Evolutionary conservation across 1,139 yeast genomes (phyloP).

Genomic region (Scheffersomyces stambukii): DNA sequence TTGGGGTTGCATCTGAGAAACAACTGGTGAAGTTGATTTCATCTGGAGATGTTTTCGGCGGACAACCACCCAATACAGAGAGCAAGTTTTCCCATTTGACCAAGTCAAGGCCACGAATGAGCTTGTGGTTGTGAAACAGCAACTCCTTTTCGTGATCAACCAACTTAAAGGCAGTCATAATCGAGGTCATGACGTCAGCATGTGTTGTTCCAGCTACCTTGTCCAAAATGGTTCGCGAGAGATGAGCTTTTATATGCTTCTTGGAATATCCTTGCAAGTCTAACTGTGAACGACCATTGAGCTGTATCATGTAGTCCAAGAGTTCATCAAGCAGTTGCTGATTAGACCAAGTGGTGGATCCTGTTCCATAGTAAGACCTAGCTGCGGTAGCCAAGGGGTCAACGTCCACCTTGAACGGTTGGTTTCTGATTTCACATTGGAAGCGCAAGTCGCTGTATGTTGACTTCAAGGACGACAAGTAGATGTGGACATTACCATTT

Average conservation of each 20-base stretch:
- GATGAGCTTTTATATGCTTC: constrained; percentile 5
- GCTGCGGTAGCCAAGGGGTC: constrained; percentile 16
- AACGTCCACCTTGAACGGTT: constrained; percentile 9
- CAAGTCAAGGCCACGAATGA: constrained; percentile 17
- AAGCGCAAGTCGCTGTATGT: constrained; percentile 58
- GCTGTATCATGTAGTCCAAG: constrained; percentile 25
- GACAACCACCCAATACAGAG: no score
- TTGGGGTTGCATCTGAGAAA: no score
- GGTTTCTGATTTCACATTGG: constrained; percentile 45
- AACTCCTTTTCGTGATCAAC: constrained; percentile 18
- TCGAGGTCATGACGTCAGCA: constrained; percentile 8
- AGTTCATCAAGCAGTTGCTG: constrained; percentile 28
- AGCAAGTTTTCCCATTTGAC: no score
- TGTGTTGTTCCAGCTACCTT: no score
- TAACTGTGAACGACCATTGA: constrained; percentile 15
- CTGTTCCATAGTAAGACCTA: constrained; percentile 11
- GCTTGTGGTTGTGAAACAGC: constrained; percentile 4
- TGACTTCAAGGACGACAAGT: constrained; percentile 55
- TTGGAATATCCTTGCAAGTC: constrained; percentile 14
- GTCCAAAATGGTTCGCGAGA: background rate
- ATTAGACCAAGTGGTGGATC: constrained; percentile 30
- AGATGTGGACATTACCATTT: constrained; percentile 19
- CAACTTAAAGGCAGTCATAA: constrained; percentile 28
- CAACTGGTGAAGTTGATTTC: no score
- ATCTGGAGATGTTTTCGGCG: no score